These are phyloP conservation scores for Paramyrothecium roridum DNA, from an alignment of 2,329 filamentous ascomycete species.

Conservation along the genomic window DNA sequence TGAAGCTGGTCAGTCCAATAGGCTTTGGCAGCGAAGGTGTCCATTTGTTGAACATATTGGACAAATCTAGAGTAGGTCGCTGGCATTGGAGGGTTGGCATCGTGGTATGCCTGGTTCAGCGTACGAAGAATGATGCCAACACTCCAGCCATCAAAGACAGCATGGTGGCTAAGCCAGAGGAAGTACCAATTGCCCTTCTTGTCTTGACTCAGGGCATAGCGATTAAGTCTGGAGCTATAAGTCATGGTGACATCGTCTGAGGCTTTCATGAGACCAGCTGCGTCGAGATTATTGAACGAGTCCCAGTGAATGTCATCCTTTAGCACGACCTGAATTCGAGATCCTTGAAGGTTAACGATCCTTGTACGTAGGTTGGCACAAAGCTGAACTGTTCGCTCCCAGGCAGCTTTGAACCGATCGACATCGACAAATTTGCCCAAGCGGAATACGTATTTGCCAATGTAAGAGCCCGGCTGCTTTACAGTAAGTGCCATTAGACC, in stretches of 20 bases:
- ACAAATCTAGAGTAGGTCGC: constrained; percentile 36
- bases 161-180: constrained; percentile 30
- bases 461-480: constrained; percentile 1
- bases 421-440: not conserved
- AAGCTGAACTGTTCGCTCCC: not conserved
- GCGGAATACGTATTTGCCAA: not conserved
- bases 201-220: not conserved
- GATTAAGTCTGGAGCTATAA: not conserved
- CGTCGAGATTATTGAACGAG: not conserved
- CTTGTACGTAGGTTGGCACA: constrained; percentile 1
- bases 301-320: constrained; percentile 1
- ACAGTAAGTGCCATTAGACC: constrained; percentile 2
- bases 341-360: not conserved
- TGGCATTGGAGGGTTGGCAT: constrained; percentile 9
- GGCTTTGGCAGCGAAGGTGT: constrained; percentile 1
- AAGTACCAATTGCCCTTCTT: not conserved
- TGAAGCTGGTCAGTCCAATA: constrained; percentile 38
- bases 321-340: not conserved
- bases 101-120: constrained; percentile 5
- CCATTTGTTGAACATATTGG: constrained; percentile 33
- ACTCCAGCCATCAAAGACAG: constrained; percentile 49
- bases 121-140: constrained; percentile 31
- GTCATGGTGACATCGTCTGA: not conserved
- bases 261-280: not conserved
- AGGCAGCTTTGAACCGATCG: not conserved